Conservation (phyloP, 2,329 filamentous ascomycete genomes). For the Ascochyta viciae-villosae region DNA sequence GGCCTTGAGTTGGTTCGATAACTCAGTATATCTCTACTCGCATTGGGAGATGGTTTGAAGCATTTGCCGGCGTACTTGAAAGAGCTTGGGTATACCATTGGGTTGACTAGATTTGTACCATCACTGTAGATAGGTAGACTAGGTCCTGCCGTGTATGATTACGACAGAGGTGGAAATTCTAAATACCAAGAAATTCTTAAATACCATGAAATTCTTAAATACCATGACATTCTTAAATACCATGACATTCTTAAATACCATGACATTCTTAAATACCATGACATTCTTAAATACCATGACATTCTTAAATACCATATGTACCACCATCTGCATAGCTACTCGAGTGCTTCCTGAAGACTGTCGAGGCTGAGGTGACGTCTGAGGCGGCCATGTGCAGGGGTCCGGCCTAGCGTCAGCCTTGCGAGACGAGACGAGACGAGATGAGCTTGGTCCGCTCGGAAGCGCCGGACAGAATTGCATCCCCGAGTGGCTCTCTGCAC, state of each 20-base stretch:
- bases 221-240: too few relatives aligned
- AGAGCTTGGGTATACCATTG: neutral
- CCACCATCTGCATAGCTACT: too few relatives aligned
- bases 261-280: too few relatives aligned
- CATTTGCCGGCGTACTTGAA: conserved; percentile 15
- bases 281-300: too few relatives aligned
- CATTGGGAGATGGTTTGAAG: neutral
- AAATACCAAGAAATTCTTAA: neutral
- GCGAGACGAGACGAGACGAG: conserved; percentile 28
- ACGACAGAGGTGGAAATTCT: neutral
- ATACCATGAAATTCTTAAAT: too few relatives aligned
- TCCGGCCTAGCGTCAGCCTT: conserved; percentile 24
- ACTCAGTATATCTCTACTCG: neutral
- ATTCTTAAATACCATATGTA: too few relatives aligned
- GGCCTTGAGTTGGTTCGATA: neutral
- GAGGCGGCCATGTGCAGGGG: conserved; percentile 1
- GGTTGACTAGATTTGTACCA: conserved; percentile 11
- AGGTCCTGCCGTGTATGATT: neutral
- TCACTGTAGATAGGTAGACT: conserved; percentile 2
- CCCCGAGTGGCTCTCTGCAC: conserved; percentile 14
- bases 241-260: too few relatives aligned
- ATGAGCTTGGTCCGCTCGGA: conserved; percentile 5
- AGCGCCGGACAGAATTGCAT: conserved; percentile 23
- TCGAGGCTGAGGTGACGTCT: conserved; percentile 9
- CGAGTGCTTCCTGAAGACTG: too few relatives aligned